A percentile compares a stretch with the other conserved stretches of the same genome.
Conservation (phyloP, 2,329 filamentous ascomycete species). For the Pyrenochaeta sp. region DNA sequence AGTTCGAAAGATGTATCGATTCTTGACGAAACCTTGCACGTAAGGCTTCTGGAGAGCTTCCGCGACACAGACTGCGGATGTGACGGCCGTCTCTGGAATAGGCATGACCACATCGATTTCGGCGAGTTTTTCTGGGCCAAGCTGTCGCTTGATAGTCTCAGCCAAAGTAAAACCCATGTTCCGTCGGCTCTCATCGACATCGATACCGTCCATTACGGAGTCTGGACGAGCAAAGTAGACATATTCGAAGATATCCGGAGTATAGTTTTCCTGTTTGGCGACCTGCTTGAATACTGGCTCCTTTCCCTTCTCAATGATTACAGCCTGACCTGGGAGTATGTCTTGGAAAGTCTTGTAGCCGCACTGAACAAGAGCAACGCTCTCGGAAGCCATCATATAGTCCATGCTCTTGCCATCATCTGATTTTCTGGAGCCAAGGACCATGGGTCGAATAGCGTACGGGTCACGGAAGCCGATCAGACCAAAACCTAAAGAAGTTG, state of each 20-base stretch:
- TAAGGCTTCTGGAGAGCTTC: constrained; percentile 77
- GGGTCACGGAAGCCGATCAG: constrained; percentile 81
- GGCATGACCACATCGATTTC: constrained; percentile 87
- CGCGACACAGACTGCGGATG: constrained; percentile 79
- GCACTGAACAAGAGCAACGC: constrained; percentile 80
- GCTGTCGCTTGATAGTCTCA: constrained; percentile 70
- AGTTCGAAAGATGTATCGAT: constrained; percentile 86
- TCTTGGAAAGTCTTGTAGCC: constrained; percentile 80
- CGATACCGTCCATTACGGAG: constrained; percentile 84
- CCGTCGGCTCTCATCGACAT: constrained; percentile 81
- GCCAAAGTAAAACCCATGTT: constrained; percentile 88
- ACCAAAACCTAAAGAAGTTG: constrained; percentile 67
- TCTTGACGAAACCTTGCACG: constrained; percentile 85
- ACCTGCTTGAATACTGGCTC: constrained; percentile 79
- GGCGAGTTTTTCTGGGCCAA: constrained; percentile 73
- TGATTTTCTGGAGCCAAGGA: constrained; percentile 77
- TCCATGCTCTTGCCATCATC: constrained; percentile 71
- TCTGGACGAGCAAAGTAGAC: constrained; percentile 89
- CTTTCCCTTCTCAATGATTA: constrained; percentile 82
- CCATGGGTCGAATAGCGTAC: constrained; percentile 83
- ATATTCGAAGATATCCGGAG: constrained; percentile 86
- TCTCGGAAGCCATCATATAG: constrained; percentile 93
- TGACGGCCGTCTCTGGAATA: constrained; percentile 83
- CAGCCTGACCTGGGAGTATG: constrained; percentile 82
- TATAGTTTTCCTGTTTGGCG: constrained; percentile 71